Evolutionary conservation across 2,329 filamentous ascomycete genomes (phyloP).

Genomic region (Colletotrichum sp.): DNA sequence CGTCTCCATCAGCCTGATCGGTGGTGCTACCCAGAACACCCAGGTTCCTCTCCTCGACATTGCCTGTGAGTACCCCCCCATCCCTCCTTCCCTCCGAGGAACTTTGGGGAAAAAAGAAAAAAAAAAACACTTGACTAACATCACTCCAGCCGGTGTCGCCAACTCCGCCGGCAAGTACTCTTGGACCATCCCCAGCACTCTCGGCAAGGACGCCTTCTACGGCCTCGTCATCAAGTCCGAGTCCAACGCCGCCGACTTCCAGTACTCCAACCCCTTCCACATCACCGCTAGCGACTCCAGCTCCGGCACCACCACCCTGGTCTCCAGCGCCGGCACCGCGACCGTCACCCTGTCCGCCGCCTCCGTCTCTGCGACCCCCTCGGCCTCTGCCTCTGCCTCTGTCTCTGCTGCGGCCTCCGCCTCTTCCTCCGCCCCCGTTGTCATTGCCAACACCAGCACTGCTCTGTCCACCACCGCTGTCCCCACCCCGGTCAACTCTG

Average conservation of each 20-base stretch:
- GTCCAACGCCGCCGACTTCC: slow-evolving; percentile 53
- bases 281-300: slow-evolving; percentile 41
- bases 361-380: slow-evolving; percentile 32
- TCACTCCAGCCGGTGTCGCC: slow-evolving; percentile 47
- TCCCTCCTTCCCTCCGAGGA: neutral
- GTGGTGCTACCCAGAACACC: slow-evolving; percentile 48
- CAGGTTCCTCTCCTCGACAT: slow-evolving; percentile 50
- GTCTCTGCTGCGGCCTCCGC: slow-evolving; percentile 15
- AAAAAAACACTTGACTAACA: slow-evolving; percentile 22
- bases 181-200: slow-evolving; percentile 55
- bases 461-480: slow-evolving; percentile 23
- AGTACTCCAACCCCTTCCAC: slow-evolving; percentile 68
- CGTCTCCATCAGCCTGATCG: slow-evolving; percentile 60
- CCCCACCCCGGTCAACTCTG: slow-evolving; percentile 18
- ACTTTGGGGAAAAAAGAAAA: neutral
- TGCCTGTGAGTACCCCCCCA: slow-evolving; percentile 50
- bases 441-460: slow-evolving; percentile 27
- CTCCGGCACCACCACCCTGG: slow-evolving; percentile 27
- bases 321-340: slow-evolving; percentile 28
- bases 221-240: slow-evolving; percentile 61
- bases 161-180: slow-evolving; percentile 49
- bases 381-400: slow-evolving; percentile 35
- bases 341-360: slow-evolving; percentile 34
- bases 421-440: slow-evolving; percentile 28
- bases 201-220: slow-evolving; percentile 55